A percentile compares a stretch with the other conserved stretches of the same genome.
Conservation (phyloP, 169 alveolate species). For the Theileria sp. region DNA sequence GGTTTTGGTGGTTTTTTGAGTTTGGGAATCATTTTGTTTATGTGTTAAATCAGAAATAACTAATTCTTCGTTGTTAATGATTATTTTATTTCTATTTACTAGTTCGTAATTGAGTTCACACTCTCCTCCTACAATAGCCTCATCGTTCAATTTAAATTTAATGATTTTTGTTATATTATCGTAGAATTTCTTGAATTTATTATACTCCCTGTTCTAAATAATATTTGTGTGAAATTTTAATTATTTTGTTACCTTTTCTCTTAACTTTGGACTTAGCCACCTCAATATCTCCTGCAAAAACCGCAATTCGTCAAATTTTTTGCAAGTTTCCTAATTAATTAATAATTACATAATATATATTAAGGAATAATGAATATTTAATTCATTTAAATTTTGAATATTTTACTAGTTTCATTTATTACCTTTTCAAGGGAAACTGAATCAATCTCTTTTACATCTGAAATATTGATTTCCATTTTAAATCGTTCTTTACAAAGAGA, state of each 20-base stretch:
- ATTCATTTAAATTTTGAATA: neutral
- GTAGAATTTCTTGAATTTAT: constrained; percentile 21
- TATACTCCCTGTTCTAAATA: neutral
- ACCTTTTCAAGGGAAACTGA: constrained; percentile 54
- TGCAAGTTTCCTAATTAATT: constrained; percentile 34
- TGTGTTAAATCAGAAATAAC: constrained; percentile 34
- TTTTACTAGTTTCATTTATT: neutral
- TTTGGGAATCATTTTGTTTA: neutral
- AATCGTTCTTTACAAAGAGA: neutral
- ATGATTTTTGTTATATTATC: constrained; percentile 18
- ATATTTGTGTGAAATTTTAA: neutral
- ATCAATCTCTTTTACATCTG: constrained; percentile 41
- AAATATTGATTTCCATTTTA: neutral
- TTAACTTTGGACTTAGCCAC: constrained; percentile 25
- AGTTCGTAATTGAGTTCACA: constrained; percentile 34
- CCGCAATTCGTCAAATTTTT: constrained; percentile 36
- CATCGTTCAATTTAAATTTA: constrained; percentile 18
- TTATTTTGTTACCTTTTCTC: constrained; percentile 26
- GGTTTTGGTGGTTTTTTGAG: neutral
- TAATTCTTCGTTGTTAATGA: constrained; percentile 24
- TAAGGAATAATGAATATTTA: neutral
- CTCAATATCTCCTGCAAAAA: constrained; percentile 22
- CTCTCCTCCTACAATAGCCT: constrained; percentile 12
- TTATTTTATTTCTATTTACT: constrained; percentile 28
- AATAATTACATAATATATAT: neutral